Evolutionary conservation across 345 rosid genomes (phyloP).

Genomic region (Camelina hispida): DNA sequence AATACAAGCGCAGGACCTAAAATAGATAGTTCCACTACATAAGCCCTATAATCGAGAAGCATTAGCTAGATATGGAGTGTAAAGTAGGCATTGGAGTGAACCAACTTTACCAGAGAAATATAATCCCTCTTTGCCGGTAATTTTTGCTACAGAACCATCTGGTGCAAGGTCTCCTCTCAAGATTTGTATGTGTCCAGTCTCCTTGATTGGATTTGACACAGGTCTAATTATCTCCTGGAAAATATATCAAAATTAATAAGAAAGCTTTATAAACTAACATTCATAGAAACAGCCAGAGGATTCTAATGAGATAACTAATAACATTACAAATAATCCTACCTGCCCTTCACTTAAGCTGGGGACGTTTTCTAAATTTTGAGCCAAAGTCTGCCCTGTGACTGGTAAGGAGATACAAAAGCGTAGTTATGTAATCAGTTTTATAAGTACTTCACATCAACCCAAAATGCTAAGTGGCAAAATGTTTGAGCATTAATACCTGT

Average conservation of each 20-base stretch:
- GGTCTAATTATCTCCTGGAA: constrained; percentile 79
- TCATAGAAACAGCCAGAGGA: background rate
- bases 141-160: constrained; percentile 98
- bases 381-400: constrained; percentile 96
- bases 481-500: constrained; percentile 58
- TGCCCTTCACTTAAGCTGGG: constrained; percentile 79
- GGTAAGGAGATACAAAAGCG: constrained; percentile 25
- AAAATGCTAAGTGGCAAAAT: constrained; percentile 9
- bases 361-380: constrained; percentile 71
- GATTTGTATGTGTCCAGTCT: constrained; percentile 95
- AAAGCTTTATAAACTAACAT: background rate
- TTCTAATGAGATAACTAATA: constrained; percentile 12
- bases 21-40: constrained; percentile 28
- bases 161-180: constrained; percentile 92
- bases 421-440: constrained; percentile 9
- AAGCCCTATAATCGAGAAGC: background rate
- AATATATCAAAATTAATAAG: background rate
- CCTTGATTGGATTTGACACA: constrained; percentile 82
- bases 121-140: constrained; percentile 98
- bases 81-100: background rate
- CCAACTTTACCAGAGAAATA: constrained; percentile 75
- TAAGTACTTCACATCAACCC: constrained; percentile 10
- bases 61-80: background rate
- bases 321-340: constrained; percentile 50
- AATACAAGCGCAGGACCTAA: constrained; percentile 97